Evolutionary conservation across 2,329 filamentous ascomycete genomes (phyloP), one percentile per base, ranked within the genome.

Genomic region (Polytolypa hystricis): DNA sequence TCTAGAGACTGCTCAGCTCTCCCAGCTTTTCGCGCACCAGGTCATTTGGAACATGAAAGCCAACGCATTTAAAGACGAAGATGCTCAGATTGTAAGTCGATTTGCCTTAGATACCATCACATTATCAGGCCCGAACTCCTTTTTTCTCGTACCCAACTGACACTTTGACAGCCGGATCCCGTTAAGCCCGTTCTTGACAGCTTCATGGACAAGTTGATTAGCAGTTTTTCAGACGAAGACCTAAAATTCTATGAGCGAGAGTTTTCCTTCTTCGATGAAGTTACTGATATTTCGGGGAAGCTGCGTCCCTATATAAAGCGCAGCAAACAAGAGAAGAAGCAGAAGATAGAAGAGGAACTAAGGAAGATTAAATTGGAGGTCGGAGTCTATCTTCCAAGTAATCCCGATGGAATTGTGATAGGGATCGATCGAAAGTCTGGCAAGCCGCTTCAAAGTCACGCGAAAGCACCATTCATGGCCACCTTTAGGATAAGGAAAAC

Each of bases 31-130:
- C 60, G 89, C 93, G 2, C 93, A 99, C 58, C 91, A 99, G 53
- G 96, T 98, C 47, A 98, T 99, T 55, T 99, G 93, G 91, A 99
- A 98, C 57, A 98, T 99, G 81, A 98, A 96, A 58, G 91, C 91
- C 20, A 99, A 98, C 58, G 84, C 87, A 1, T 98, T 84, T 70
- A 98, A 95, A 58, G 93, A 98, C 47, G 89, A 98, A 51, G 85
- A 95, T 47, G 87, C 81, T 10, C 77, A 81, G 50, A 74, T 93
- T 44, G 79, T 84, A 66, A 69, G 77, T 61, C 12, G 8, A 19
- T 25, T 1, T 15, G 23, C 14, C 1, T 35, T 11, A 18, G 23
- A 35, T 15, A 12, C 19, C 33, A 28, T 26, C 23, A 30, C 8
- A 25, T 17, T 27, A 28, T 42, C 14, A 14, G 16, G 38, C 44